Conservation (phyloP, 495 filamentous ascomycete genomes). For the Tuber indicum region DNA sequence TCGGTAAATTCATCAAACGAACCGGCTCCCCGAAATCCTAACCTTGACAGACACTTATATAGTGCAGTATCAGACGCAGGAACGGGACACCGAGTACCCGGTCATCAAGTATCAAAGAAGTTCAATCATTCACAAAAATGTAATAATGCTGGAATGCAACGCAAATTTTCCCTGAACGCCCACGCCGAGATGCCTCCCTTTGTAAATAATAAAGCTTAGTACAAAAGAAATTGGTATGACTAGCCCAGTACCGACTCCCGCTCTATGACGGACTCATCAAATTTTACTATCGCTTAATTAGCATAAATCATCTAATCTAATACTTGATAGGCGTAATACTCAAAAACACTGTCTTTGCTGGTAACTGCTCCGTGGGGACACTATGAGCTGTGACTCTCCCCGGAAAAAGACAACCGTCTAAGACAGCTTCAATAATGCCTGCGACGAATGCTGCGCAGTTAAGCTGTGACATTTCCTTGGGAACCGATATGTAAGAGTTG, state of each 20-base stretch:
- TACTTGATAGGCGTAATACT: constrained; percentile 25
- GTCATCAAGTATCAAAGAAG: background rate
- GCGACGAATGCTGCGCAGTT: constrained; percentile 96
- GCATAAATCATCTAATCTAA: background rate
- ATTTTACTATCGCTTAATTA: constrained; percentile 53
- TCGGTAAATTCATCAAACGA: background rate
- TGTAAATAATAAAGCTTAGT: background rate
- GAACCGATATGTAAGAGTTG: constrained; percentile 85
- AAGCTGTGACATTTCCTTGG: constrained; percentile 88
- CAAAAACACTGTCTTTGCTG: constrained; percentile 88
- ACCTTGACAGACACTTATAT: background rate
- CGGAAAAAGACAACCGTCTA: constrained; percentile 83
- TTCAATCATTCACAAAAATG: background rate
- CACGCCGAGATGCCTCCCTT: background rate
- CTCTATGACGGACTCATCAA: constrained; percentile 81
- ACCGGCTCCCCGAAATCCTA: background rate
- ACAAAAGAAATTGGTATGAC: background rate
- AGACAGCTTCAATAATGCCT: constrained; percentile 90
- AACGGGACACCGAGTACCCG: background rate
- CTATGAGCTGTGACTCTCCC: constrained; percentile 88
- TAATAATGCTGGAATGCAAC: background rate
- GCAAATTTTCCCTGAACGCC: background rate
- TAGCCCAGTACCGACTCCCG: constrained; percentile 63
- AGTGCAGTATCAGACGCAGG: background rate
- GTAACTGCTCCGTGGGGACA: constrained; percentile 79